Base-by-base conservation (phyloP, 305 asterid species). In the Fraxinus sp. region DNA sequence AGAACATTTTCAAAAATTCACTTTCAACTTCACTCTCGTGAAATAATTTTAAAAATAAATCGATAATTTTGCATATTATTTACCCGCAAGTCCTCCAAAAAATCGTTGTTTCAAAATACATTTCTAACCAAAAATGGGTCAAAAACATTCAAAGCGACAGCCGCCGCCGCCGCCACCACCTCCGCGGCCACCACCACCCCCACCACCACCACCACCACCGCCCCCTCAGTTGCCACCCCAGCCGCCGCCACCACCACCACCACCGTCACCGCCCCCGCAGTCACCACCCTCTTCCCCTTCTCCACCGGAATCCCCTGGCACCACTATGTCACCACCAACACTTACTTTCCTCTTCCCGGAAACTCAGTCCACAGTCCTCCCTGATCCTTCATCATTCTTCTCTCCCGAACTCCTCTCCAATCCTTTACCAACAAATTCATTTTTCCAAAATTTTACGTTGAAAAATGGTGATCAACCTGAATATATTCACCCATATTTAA, bases 401-500 rank as follows among this genome's bases (percentile, higher is more conserved):
- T 72, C 97, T 80, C 90, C 89, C 7, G 64, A 88, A 32, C 97
- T 94, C 85, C 93, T 91, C 83, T 83, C 91, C 33, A 1, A 82
- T 35, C 98, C 98, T 20, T 83, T 93, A 35, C 98, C 98, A 57
- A 94, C 98, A 1, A 94, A 90, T 79, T 92, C 97, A 1, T 94
- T 94, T 81, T 94, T 93, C 86, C 97, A 93, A 44, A 94, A 94
- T 82, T 85, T 91, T 62, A 90, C 88, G 55, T 91, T 94, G 1
- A 94, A 93, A 77, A 91, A 87, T 72, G 98, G 97, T 71, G 97
- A 94, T 83, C 98, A 94, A 36, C 90, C 97, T 0, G 97, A 94
- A 66, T 91, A 92, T 79, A 84, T 93, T 71, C 98, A 94, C 66
- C 98, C 98, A 0, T 94, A 94, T 82, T 84, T 89, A 41, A 64